Base-by-base conservation (phyloP, 208 protist genomes). In the Herpetomonas muscarum region DNA sequence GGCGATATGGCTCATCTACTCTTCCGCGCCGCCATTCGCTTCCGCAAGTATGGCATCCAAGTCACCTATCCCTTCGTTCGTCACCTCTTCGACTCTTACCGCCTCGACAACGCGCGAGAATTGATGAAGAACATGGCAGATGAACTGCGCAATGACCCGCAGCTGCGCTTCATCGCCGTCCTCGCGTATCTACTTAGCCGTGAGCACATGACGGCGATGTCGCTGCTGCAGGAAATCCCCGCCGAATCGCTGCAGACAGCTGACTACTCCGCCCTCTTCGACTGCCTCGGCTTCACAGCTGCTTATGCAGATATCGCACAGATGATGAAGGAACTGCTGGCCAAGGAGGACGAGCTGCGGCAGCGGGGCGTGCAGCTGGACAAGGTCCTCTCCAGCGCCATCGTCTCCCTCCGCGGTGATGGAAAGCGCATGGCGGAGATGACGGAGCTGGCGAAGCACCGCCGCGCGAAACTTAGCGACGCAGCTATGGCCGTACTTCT, bases 1-100 rank as follows among this genome's bases (percentile, higher is more conserved):
- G 74, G 79, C 0, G 90, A 94, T 67, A 93, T 96, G 83, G 87
- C 90, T 0, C 90, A 96, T 60, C 71, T 96, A 9, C 81, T 96
- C 19, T 93, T 96, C 47, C 90, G 90, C 21, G 90, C 90, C 1
- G 67, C 84, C 12, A 55, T 96, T 56, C 90, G 90, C 6, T 96
- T 96, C 60, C 74, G 87, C 36, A 94, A 90, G 64, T 96, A 94
- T 52, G 90, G 87, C 0, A 47, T 91, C 31, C 64, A 31, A 2
- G 67, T 96, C 17, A 52, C 58, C 3, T 75, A 79, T 50, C 67
- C 75, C 0, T 72, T 91, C 46, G 76, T 94, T 28, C 79, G 81
- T 25, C 64, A 87, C 61, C 70, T 96, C 1, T 94, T 81, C 51
- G 77, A 94, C n/a, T 91, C 87, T 12, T 94, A 96, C 53, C 76